A percentile compares a stretch with the other conserved stretches of the same genome.
phyloP scores from a whole-genome alignment of 1,284 basidiomycete species.

The Agaricales sp. region DNA sequence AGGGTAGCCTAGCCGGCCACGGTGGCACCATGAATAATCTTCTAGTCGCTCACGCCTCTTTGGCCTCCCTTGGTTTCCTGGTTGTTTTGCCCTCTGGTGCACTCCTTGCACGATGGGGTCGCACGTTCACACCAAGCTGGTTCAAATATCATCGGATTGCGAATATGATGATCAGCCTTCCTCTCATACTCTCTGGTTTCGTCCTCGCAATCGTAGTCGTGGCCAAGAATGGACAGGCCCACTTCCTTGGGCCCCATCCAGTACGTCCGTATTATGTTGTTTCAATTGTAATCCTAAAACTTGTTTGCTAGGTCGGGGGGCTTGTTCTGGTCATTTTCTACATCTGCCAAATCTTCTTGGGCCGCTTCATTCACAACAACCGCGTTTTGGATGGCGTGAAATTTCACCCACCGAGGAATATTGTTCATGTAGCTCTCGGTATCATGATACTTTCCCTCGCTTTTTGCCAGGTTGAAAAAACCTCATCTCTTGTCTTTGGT shows the following conservation, averaged over 20 bases:
- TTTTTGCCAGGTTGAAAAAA: slow-evolving; percentile 33
- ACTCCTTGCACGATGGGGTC: slow-evolving; percentile 48
- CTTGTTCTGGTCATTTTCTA: slow-evolving; percentile 43
- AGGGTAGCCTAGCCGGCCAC: neutral
- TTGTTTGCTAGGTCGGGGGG: slow-evolving; percentile 35
- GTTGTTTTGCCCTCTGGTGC: slow-evolving; percentile 49
- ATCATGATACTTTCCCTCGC: slow-evolving; percentile 32
- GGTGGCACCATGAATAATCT: neutral
- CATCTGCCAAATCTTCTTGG: slow-evolving; percentile 43
- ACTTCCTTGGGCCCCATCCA: slow-evolving; percentile 41
- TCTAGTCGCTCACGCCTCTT: slow-evolving; percentile 31
- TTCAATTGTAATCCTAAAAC: neutral
- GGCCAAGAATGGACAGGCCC: slow-evolving; percentile 28
- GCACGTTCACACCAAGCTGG: slow-evolving; percentile 49
- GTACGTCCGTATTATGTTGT: slow-evolving; percentile 17
- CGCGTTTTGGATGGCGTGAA: slow-evolving; percentile 19
- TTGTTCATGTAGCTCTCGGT: slow-evolving; percentile 37
- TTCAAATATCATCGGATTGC: slow-evolving; percentile 42
- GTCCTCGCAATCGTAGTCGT: slow-evolving; percentile 40
- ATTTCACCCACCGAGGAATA: slow-evolving; percentile 38
- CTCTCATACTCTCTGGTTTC: slow-evolving; percentile 40
- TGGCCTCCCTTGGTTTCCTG: slow-evolving; percentile 48
- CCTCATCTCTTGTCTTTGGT: neutral
- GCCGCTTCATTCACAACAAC: slow-evolving; percentile 41
- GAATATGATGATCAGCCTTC: slow-evolving; percentile 36